Conservation (phyloP, 169 alveolate species). For the Plasmodium knowlesi region DNA sequence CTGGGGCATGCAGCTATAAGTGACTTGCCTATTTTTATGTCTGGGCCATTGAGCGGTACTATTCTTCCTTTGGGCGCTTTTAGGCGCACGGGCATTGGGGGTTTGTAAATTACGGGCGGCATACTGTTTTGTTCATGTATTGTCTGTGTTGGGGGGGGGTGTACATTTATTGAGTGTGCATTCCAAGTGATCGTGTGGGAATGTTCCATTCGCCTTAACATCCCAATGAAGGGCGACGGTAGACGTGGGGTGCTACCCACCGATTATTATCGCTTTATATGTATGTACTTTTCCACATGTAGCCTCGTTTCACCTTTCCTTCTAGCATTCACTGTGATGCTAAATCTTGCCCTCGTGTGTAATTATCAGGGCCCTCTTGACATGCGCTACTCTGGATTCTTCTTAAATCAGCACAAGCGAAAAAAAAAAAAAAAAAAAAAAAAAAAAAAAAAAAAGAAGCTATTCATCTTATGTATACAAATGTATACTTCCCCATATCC, state of each 20-base stretch:
- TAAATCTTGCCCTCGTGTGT: not conserved
- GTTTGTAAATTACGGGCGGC: slow-evolving; percentile 85
- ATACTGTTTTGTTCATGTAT: slow-evolving; percentile 38
- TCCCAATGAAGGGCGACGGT: not conserved
- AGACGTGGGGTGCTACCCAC: not conserved
- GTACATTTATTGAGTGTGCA: not conserved
- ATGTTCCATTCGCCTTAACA: not conserved
- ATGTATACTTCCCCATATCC: not conserved
- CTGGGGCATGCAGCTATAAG: slow-evolving; percentile 83
- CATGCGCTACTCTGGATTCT: not conserved
- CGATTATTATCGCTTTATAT: not conserved
- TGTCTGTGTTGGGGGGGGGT: not conserved
- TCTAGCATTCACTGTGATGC: not conserved
- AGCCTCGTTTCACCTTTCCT: not conserved
- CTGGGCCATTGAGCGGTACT: slow-evolving; percentile 79
- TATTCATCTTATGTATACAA: not conserved
- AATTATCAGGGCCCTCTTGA: not conserved
- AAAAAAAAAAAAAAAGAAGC: not conserved
- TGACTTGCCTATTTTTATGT: slow-evolving; percentile 81
- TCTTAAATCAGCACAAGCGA: not conserved
- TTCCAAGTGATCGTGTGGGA: not conserved
- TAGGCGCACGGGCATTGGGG: slow-evolving; percentile 82
- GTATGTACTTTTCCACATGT: not conserved
- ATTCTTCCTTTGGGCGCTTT: slow-evolving; percentile 87
- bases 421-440: not conserved